phyloP scores from a whole-genome alignment of 805 yeast genomes.

The Suhomyces kilbournensis region DNA sequence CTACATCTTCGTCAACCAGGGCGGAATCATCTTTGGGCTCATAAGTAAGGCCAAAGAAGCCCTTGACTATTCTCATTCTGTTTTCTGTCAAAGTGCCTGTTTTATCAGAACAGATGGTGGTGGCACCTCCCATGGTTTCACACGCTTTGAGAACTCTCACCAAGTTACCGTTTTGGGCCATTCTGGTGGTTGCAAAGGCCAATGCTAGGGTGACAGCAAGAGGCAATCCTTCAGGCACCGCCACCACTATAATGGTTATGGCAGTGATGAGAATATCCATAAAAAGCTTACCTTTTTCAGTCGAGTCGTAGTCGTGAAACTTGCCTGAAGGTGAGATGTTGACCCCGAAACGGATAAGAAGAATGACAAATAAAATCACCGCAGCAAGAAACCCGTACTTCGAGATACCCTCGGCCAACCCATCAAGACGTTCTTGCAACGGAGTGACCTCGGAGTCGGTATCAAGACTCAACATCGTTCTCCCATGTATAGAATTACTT shows the following conservation, averaged over 20 bases:
- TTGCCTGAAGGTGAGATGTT: conserved; percentile 52
- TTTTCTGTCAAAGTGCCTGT: conserved; percentile 97
- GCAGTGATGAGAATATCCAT: conserved; percentile 86
- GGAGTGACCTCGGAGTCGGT: conserved; percentile 85
- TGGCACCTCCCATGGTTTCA: conserved; percentile 99
- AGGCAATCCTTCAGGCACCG: conserved; percentile 99
- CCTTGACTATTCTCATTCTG: conserved; percentile 84
- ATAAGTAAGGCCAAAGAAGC: conserved; percentile 53
- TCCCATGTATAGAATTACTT: conserved; percentile 82
- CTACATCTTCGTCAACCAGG: not conserved
- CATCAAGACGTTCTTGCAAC: conserved; percentile 74
- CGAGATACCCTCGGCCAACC: conserved; percentile 91
- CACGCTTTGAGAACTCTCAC: conserved; percentile 93
- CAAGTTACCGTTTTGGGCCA: conserved; percentile 93
- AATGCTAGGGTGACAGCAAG: conserved; percentile 94
- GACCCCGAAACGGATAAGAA: conserved; percentile 72
- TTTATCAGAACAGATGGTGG: conserved; percentile 94
- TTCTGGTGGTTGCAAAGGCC: conserved; percentile 97
- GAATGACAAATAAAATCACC: conserved; percentile 69
- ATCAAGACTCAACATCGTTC: conserved; percentile 78
- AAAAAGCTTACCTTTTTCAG: conserved; percentile 81
- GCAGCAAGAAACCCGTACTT: conserved; percentile 90
- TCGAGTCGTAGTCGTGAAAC: conserved; percentile 41
- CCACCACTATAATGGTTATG: conserved; percentile 91
- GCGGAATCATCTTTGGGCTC: conserved; percentile 6